These are phyloP conservation scores for Darksidea phi DNA, from an alignment of 495 filamentous ascomycete species.

Conservation along the genomic window DNA sequence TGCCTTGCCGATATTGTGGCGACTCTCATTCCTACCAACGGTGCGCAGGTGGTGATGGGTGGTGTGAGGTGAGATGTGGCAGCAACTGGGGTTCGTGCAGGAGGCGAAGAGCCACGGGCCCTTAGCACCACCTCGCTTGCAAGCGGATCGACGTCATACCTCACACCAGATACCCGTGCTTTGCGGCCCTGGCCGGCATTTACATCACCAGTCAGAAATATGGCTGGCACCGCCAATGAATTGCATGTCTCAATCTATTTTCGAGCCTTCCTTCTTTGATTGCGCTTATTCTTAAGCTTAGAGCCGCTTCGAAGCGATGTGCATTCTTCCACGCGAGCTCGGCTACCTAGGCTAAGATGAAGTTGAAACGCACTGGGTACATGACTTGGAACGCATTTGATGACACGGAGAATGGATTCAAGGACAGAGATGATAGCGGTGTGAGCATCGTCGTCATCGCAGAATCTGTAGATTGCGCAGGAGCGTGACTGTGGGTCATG, in stretches of 20 bases:
- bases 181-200: constrained; percentile 5
- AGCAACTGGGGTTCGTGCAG: background rate
- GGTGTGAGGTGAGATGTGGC: background rate
- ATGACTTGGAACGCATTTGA: too few relatives aligned
- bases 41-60: too few relatives aligned
- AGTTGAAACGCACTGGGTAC: too few relatives aligned
- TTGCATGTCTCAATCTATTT: constrained; percentile 11
- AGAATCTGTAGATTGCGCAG: background rate
- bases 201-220: constrained; percentile 10
- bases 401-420: background rate
- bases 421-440: background rate
- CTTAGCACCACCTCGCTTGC: too few relatives aligned
- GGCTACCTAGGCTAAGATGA: too few relatives aligned
- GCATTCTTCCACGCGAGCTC: constrained; percentile 13
- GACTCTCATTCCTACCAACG: too few relatives aligned
- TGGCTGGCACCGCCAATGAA: constrained; percentile 5
- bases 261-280: background rate
- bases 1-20: too few relatives aligned
- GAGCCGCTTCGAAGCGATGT: background rate
- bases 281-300: background rate
- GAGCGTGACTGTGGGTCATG: background rate
- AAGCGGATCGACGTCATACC: constrained; percentile 29
- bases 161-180: constrained; percentile 8
- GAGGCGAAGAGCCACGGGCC: background rate
- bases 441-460: background rate